These are phyloP conservation scores for Hibiscus trionum DNA, from an alignment of 345 rosid genomes.

Conservation along the genomic window DNA sequence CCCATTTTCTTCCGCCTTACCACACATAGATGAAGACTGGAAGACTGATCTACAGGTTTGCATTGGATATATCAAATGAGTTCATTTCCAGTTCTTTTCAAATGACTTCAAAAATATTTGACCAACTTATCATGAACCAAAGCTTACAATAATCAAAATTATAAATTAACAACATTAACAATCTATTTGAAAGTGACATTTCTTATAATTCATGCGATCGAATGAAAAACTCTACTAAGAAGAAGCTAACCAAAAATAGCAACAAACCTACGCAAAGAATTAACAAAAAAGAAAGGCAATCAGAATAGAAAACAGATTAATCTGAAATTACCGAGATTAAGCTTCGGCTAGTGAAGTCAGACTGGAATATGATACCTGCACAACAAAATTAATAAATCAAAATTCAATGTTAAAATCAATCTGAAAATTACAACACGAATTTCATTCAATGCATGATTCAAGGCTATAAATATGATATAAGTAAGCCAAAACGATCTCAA, in stretches of 20 bases:
- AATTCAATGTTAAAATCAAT: not conserved
- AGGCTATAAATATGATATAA: not conserved
- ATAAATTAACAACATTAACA: not conserved
- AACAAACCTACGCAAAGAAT: not conserved
- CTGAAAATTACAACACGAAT: not conserved
- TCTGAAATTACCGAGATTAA: not conserved
- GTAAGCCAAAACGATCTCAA: too few relatives aligned
- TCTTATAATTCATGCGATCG: not conserved
- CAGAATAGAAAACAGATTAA: not conserved
- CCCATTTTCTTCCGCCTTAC: not conserved
- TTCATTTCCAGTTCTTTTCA: not conserved
- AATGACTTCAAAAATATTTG: not conserved
- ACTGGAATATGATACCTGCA: not conserved
- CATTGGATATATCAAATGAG: not conserved
- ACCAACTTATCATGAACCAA: not conserved
- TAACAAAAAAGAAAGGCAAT: not conserved
- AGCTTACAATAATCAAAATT: not conserved
- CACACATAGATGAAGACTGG: not conserved
- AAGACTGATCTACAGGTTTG: not conserved
- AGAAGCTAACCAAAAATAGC: not conserved
- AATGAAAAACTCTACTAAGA: not conserved
- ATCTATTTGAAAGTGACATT: not conserved
- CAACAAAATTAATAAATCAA: not conserved
- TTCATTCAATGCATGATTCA: not conserved
- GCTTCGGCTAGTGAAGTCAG: not conserved